These are phyloP conservation scores for Candida maltosa DNA, from an alignment of 805 yeast genomes.

Conservation along the genomic window DNA sequence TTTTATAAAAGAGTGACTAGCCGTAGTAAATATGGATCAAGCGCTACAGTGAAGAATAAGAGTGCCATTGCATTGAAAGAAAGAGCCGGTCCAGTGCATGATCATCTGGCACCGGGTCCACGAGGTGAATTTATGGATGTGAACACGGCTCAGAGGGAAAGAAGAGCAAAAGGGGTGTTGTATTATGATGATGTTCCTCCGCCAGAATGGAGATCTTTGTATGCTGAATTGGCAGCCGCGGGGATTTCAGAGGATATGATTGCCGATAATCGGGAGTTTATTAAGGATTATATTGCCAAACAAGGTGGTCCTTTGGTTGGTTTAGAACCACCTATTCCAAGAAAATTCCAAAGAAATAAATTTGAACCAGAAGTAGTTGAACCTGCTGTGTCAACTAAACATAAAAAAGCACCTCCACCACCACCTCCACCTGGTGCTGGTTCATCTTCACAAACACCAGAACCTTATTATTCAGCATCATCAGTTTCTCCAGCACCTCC, in stretches of 20 bases:
- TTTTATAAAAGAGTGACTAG: slow-evolving; percentile 74
- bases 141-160: slow-evolving; percentile 50
- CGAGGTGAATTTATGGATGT: slow-evolving; percentile 57
- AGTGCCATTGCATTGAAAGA: slow-evolving; percentile 81
- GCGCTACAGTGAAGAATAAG: slow-evolving; percentile 79
- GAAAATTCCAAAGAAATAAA: slow-evolving; percentile 33
- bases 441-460: slow-evolving; percentile 8
- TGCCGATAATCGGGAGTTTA: slow-evolving; percentile 79
- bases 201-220: slow-evolving; percentile 77
- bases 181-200: slow-evolving; percentile 82
- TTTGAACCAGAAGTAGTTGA: slow-evolving; percentile 17
- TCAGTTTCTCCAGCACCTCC: slow-evolving; percentile 10
- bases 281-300: slow-evolving; percentile 70
- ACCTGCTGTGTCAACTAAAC: slow-evolving; percentile 13
- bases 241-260: slow-evolving; percentile 89
- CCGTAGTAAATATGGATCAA: slow-evolving; percentile 81
- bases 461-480: slow-evolving; percentile 9
- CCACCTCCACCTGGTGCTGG: slow-evolving; percentile 31
- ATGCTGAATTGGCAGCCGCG: slow-evolving; percentile 66
- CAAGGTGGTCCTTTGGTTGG: slow-evolving; percentile 82
- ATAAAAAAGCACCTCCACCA: slow-evolving; percentile 38
- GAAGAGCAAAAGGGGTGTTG: slow-evolving; percentile 55
- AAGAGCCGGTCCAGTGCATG: slow-evolving; percentile 19
- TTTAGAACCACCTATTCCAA: slow-evolving; percentile 79
- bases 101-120: slow-evolving; percentile 48